Base-by-base conservation (phyloP, 2,329 filamentous ascomycete species). In the Aureobasidium sp. region DNA sequence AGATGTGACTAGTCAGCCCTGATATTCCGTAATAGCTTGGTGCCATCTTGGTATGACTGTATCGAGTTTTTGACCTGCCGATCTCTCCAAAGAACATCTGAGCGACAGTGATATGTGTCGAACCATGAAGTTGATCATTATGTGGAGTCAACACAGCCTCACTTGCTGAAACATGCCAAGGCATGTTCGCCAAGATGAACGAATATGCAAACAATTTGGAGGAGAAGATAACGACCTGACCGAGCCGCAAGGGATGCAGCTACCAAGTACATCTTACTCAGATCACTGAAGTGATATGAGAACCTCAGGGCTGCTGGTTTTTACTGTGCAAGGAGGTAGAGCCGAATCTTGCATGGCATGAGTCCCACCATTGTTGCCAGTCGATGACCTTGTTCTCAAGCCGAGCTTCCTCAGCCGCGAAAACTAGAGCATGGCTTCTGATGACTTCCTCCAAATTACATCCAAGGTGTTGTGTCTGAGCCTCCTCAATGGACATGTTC, bases 361-460 rank as follows among this genome's bases (percentile, higher is more conserved):
- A 74, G 20, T 36, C 29, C 91, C 91, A 96, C 90, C 91, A 96
- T 51, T 81, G 74, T 47, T 77, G 76, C 86, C 90, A 97, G 67
- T 88, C 81, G 4, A 97, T 76, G 8, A 94, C 86, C 71, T 82
- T 86, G 70, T 82, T 84, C 56, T 82, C 80, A 55, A 78, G 79
- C 69, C 93, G 83, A 5, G 93, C 91, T 69, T 96, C 89, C 75
- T 97, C 94, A 0, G 93, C 94, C 27, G 91, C 92, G 78, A 97
- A 99, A 0, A 97, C 93, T 75, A 94, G 84, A 1, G 89, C 92
- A 76, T 97, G 94, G 70, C 91, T 96, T 53, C 88, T 82, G n/a
- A 97, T 82, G 1, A 88, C 85, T 71, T 97, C 94, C 62, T 96
- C 90, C 8, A 96, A 76, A 13, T 87, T 89, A 74, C 90, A 96